Conservation (phyloP, 495 filamentous ascomycete species). For the Aspergillus wentii region DNA sequence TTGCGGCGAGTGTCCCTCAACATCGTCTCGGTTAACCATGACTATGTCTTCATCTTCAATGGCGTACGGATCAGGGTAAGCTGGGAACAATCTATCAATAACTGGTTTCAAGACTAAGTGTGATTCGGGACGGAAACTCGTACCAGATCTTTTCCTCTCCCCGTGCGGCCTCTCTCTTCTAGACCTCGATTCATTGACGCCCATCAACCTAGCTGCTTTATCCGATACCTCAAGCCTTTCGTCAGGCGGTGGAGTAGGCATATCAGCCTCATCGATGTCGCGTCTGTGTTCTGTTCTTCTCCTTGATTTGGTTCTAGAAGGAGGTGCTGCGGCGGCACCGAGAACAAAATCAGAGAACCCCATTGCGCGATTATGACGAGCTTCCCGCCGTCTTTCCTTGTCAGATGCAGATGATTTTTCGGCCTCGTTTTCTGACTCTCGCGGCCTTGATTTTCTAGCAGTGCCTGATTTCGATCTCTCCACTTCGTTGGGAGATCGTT, state of each 20-base stretch:
- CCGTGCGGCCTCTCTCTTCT: slow-evolving; percentile 30
- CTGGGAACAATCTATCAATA: too few relatives aligned
- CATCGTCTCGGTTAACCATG: slow-evolving; percentile 46
- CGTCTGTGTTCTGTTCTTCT: slow-evolving; percentile 42
- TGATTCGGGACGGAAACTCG: too few relatives aligned
- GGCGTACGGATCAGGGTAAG: slow-evolving; percentile 55
- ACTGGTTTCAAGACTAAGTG: too few relatives aligned
- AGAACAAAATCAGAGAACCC: slow-evolving; percentile 51
- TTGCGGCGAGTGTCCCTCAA: slow-evolving; percentile 37
- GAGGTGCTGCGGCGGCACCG: slow-evolving; percentile 30
- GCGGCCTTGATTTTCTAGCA: slow-evolving; percentile 29
- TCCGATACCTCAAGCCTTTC: slow-evolving; percentile 40
- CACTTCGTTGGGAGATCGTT: slow-evolving; percentile 25
- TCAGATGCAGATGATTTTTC: slow-evolving; percentile 54
- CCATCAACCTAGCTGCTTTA: slow-evolving; percentile 61
- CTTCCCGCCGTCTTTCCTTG: slow-evolving; percentile 41
- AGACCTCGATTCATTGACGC: slow-evolving; percentile 32
- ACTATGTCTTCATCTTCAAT: slow-evolving; percentile 57
- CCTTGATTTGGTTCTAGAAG: slow-evolving; percentile 45
- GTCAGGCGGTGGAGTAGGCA: slow-evolving; percentile 51
- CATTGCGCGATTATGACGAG: slow-evolving; percentile 39
- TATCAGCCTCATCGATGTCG: slow-evolving; percentile 41
- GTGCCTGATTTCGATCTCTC: slow-evolving; percentile 52
- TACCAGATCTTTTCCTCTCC: slow-evolving; percentile 37
- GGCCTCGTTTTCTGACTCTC: slow-evolving; percentile 43